Conservation (phyloP, 2,329 filamentous ascomycete species). For the Gaeumannomyces tritici region DNA sequence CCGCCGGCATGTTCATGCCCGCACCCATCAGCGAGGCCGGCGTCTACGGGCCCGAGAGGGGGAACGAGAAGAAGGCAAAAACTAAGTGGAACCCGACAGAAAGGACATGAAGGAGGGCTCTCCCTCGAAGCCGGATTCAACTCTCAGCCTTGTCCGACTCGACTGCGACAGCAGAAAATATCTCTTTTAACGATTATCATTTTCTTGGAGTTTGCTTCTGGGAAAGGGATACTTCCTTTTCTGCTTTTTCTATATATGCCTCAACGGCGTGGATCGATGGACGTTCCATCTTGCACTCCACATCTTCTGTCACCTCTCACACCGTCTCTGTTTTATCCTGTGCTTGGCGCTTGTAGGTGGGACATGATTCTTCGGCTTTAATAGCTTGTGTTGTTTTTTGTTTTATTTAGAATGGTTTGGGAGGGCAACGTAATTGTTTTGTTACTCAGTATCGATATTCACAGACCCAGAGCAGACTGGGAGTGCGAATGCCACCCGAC, state of each 20-base stretch:
- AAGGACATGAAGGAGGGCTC: constrained; percentile 25
- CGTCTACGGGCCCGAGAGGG: constrained; percentile 21
- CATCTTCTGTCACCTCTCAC: not conserved
- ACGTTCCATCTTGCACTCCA: not conserved
- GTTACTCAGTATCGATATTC: not conserved
- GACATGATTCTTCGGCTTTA: too few species aligned
- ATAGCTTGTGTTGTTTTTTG: too few species aligned
- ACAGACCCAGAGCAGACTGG: not conserved
- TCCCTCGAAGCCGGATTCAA: too few species aligned
- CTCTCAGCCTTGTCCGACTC: too few species aligned
- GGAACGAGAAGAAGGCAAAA: constrained; percentile 24
- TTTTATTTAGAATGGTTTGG: not conserved
- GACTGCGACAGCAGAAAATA: not conserved
- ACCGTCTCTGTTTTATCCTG: not conserved
- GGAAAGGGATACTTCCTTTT: not conserved
- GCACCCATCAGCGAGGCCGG: constrained; percentile 19
- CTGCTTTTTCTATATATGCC: not conserved
- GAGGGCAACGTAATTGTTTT: not conserved
- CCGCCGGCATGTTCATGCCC: constrained; percentile 28
- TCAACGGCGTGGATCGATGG: not conserved
- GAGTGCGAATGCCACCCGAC: too few species aligned
- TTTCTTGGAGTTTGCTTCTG: not conserved
- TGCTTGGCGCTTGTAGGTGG: not conserved
- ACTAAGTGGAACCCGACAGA: constrained; percentile 37
- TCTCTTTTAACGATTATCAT: not conserved